Conservation (phyloP, 2,329 filamentous ascomycete species). For the Ampelomyces quisqualis region DNA sequence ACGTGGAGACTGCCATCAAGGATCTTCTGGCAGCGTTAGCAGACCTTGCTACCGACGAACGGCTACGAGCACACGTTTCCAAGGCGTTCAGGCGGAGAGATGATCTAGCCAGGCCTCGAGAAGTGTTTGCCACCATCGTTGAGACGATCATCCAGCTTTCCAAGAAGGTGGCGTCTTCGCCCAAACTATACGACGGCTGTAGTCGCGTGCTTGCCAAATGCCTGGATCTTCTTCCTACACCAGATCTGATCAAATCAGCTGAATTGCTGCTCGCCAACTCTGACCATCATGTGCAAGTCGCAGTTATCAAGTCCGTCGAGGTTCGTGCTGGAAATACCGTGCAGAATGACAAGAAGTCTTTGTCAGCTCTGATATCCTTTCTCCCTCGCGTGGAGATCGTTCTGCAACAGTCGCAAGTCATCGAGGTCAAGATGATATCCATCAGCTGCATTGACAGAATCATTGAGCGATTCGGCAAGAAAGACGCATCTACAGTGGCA, state of each 20-base stretch:
- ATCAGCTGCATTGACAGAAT: slow-evolving; percentile 91
- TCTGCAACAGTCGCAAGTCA: slow-evolving; percentile 69
- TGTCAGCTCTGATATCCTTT: slow-evolving; percentile 73
- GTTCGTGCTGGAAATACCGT: slow-evolving; percentile 73
- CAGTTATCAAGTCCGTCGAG: slow-evolving; percentile 70
- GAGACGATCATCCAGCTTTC: slow-evolving; percentile 56
- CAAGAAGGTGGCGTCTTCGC: slow-evolving; percentile 58
- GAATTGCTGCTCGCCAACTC: slow-evolving; percentile 76
- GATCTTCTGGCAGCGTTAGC: slow-evolving; percentile 45
- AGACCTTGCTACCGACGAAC: slow-evolving; percentile 38
- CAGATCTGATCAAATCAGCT: slow-evolving; percentile 85
- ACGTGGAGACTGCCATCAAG: slow-evolving; percentile 40
- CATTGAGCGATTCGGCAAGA: slow-evolving; percentile 92
- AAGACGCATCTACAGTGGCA: slow-evolving; percentile 74
- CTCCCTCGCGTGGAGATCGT: slow-evolving; percentile 75
- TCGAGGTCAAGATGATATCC: slow-evolving; percentile 78
- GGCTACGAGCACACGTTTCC: slow-evolving; percentile 33
- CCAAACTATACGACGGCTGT: slow-evolving; percentile 45
- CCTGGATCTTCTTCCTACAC: slow-evolving; percentile 80
- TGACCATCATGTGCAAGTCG: slow-evolving; percentile 72
- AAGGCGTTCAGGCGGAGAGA: slow-evolving; percentile 34
- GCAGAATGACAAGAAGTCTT: slow-evolving; percentile 66
- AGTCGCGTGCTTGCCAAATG: slow-evolving; percentile 74
- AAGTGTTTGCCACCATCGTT: slow-evolving; percentile 41
- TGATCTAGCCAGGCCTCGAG: slow-evolving; percentile 30